Percentiles rank a stretch among this genome's conserved stretches.
Evolutionary conservation across 2,329 filamentous ascomycete species (phyloP).

Genomic region (Xylariaceae sp.): DNA sequence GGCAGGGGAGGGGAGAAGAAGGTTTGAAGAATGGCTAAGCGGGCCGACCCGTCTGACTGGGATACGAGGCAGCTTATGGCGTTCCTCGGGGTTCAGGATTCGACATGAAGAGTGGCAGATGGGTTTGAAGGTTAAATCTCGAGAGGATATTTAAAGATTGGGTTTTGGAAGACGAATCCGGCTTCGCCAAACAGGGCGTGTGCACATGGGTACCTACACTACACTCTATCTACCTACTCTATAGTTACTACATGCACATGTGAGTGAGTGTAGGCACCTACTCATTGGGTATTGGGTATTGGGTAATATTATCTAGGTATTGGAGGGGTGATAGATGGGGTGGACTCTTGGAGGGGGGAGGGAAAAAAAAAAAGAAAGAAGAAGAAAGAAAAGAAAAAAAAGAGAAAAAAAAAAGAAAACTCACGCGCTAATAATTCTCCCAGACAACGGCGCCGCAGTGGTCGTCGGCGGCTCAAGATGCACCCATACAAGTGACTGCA

Average conservation of each 20-base stretch:
- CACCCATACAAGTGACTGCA: slow-evolving; percentile 8
- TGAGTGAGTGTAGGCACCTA: background rate
- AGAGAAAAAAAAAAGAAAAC: background rate
- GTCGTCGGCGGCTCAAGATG: slow-evolving; percentile 8
- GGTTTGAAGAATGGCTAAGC: background rate
- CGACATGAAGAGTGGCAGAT: background rate
- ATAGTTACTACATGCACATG: no score
- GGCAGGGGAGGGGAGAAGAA: background rate
- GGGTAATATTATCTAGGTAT: no score
- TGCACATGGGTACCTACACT: background rate
- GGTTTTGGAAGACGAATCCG: no score
- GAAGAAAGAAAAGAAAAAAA: background rate
- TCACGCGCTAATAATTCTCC: background rate
- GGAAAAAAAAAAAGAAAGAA: background rate
- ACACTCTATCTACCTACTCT: no score
- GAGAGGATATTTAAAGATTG: background rate
- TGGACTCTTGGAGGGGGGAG: background rate
- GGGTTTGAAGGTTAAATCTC: no score
- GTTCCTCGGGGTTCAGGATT: background rate
- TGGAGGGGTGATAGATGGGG: no score
- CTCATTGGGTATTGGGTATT: background rate
- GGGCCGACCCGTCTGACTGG: background rate
- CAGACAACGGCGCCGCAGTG: background rate
- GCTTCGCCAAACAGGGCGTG: background rate
- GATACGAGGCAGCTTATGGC: background rate